Percentiles rank a stretch among this genome's conserved stretches.
phyloP scores from a whole-genome alignment of 2,329 filamentous ascomycete species.

The Penicillium sp. region DNA sequence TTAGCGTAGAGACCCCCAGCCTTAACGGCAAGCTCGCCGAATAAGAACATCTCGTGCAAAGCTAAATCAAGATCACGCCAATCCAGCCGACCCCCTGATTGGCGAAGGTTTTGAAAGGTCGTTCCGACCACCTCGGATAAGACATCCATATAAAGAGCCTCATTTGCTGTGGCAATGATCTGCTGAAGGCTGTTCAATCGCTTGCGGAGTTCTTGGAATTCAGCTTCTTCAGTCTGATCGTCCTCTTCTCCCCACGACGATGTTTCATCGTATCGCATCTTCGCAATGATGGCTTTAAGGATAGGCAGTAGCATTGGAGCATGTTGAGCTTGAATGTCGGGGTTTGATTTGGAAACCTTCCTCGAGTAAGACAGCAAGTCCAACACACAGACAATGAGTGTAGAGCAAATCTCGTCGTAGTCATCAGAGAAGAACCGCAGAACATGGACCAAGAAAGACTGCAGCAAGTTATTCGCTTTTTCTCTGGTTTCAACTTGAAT shows the following conservation, averaged over 20 bases:
- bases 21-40: constrained; percentile 88
- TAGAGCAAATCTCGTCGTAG: constrained; percentile 96
- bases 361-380: constrained; percentile 89
- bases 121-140: constrained; percentile 82
- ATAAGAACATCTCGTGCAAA: constrained; percentile 90
- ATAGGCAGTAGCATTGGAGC: constrained; percentile 81
- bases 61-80: constrained; percentile 96
- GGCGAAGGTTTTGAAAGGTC: constrained; percentile 76
- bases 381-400: constrained; percentile 86
- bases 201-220: constrained; percentile 92
- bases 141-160: constrained; percentile 81
- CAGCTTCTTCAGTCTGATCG: constrained; percentile 92
- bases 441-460: constrained; percentile 78
- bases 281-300: constrained; percentile 83
- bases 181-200: constrained; percentile 87
- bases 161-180: constrained; percentile 83
- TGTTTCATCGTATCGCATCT: constrained; percentile 98
- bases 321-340: constrained; percentile 68
- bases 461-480: constrained; percentile 76
- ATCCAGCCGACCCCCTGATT: constrained; percentile 70
- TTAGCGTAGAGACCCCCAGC: constrained; percentile 84
- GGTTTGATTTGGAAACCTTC: constrained; percentile 63
- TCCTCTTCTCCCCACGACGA: constrained; percentile 90
- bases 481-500: constrained; percentile 60
- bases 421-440: constrained; percentile 96